These are phyloP conservation scores for Wickerhamomyces bovis DNA, from an alignment of 805 yeast genomes.

Conservation along the genomic window DNA sequence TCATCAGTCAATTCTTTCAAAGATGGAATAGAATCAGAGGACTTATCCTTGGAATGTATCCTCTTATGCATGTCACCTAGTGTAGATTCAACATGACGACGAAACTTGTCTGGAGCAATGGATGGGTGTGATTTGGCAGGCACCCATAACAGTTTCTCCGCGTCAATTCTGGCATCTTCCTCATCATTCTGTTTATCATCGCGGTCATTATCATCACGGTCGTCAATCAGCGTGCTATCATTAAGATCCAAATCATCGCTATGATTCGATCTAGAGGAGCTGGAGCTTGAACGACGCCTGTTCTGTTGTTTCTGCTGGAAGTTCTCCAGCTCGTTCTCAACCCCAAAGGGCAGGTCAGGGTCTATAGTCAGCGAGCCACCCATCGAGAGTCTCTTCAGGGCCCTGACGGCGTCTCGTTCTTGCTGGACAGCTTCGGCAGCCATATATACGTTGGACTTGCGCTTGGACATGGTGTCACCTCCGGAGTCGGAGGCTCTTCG, in stretches of 20 bases:
- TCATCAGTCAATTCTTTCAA: constrained; percentile 69
- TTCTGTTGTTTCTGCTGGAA: constrained; percentile 18
- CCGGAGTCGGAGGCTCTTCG: not conserved
- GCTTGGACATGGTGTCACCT: constrained; percentile 18
- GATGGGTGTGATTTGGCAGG: constrained; percentile 94
- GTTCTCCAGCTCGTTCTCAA: constrained; percentile 24
- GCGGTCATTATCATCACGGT: not conserved
- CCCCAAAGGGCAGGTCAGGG: constrained; percentile 59
- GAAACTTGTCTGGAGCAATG: constrained; percentile 84
- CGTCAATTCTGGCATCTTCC: constrained; percentile 1
- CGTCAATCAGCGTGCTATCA: constrained; percentile 5
- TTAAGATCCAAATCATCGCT: not conserved
- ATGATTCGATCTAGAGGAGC: constrained; percentile 7
- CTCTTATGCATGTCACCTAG: constrained; percentile 23
- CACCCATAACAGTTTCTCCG: constrained; percentile 73
- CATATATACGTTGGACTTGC: constrained; percentile 40
- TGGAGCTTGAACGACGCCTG: constrained; percentile 14
- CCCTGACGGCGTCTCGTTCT: constrained; percentile 67
- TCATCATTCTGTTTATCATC: constrained; percentile 3
- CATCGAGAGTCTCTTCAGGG: constrained; percentile 66
- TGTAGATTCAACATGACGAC: constrained; percentile 52
- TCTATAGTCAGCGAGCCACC: constrained; percentile 51
- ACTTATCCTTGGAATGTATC: constrained; percentile 6
- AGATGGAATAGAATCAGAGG: constrained; percentile 43
- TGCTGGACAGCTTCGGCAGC: constrained; percentile 77